These are phyloP conservation scores for Scheffersomyces coipomensis DNA, from an alignment of 805 yeast genomes.

Conservation along the genomic window DNA sequence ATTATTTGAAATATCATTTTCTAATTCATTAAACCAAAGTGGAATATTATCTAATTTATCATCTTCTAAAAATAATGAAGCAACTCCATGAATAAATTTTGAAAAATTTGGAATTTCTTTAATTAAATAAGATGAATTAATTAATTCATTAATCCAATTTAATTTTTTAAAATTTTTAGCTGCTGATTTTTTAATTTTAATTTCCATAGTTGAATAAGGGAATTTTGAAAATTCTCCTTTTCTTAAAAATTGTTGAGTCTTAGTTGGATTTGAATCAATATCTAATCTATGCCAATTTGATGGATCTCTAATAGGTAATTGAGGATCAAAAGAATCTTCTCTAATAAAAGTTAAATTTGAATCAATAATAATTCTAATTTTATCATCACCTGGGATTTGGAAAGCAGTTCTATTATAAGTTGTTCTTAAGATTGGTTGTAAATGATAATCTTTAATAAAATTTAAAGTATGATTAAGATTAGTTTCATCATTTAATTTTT, in stretches of 20 bases:
- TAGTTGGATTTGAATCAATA: constrained; percentile 71
- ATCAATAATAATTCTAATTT: constrained; percentile 86
- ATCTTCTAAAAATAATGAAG: constrained; percentile 83
- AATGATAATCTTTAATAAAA: constrained; percentile 60
- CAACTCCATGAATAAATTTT: constrained; percentile 89
- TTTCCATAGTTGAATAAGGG: constrained; percentile 87
- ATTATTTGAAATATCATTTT: constrained; percentile 59
- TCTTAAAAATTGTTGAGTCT: constrained; percentile 72
- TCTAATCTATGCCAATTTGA: constrained; percentile 89
- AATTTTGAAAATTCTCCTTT: constrained; percentile 83
- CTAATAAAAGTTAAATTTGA: constrained; percentile 84
- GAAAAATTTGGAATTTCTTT: constrained; percentile 94
- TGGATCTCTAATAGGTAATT: constrained; percentile 89
- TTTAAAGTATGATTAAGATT: constrained; percentile 51
- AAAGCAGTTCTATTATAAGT: constrained; percentile 90
- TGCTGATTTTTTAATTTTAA: constrained; percentile 51
- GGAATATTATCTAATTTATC: constrained; percentile 89
- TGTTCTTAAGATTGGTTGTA: constrained; percentile 86
- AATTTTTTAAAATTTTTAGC: constrained; percentile 39
- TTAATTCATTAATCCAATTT: constrained; percentile 85
- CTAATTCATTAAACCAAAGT: constrained; percentile 92
- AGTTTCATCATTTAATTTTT: constrained; percentile 58
- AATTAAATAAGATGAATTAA: constrained; percentile 70
- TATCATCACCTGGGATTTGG: constrained; percentile 96
- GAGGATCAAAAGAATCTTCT: constrained; percentile 83